These are phyloP conservation scores for Xylaria hypoxylon DNA, from an alignment of 2,329 filamentous ascomycete genomes.

Conservation along the genomic window DNA sequence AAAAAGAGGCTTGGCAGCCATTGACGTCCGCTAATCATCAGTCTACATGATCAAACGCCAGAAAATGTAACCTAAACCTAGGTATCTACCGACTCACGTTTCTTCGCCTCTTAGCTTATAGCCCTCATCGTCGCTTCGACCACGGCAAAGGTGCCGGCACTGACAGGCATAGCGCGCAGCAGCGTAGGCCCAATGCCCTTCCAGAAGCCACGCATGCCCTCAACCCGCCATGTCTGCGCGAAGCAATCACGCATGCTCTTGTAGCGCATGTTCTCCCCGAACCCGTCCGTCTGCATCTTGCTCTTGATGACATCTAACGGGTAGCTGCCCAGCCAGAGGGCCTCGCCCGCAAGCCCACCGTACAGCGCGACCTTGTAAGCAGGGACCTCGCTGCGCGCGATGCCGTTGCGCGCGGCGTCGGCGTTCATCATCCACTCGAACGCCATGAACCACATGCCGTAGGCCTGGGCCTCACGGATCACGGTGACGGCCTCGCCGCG, in stretches of 20 bases:
- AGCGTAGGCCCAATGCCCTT: slow-evolving; percentile 92
- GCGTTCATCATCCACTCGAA: slow-evolving; percentile 98
- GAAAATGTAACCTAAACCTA: slow-evolving; percentile 29
- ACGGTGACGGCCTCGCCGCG: slow-evolving; percentile 89
- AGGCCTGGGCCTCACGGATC: slow-evolving; percentile 90
- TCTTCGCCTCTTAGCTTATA: slow-evolving; percentile 51
- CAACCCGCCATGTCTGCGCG: slow-evolving; percentile 79
- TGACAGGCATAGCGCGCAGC: slow-evolving; percentile 95
- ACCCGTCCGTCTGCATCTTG: slow-evolving; percentile 99
- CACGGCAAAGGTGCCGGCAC: slow-evolving; percentile 96
- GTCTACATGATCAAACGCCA: slow-evolving; percentile 35
- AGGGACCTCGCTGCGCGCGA: slow-evolving; percentile 81
- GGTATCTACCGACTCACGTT: neutral
- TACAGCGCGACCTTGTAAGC: slow-evolving; percentile 90
- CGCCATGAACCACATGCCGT: slow-evolving; percentile 93
- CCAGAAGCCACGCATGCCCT: slow-evolving; percentile 90
- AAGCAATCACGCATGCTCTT: slow-evolving; percentile 91
- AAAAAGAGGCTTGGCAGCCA: slow-evolving; percentile 19
- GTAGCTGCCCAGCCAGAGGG: slow-evolving; percentile 92
- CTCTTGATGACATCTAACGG: slow-evolving; percentile 98
- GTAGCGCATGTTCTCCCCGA: slow-evolving; percentile 78
- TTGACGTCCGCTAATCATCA: neutral
- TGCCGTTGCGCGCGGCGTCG: slow-evolving; percentile 81
- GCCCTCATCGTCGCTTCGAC: slow-evolving; percentile 75
- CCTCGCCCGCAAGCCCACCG: slow-evolving; percentile 93